Percentiles rank a stretch among this genome's conserved stretches.
phyloP scores from a whole-genome alignment of 2,329 filamentous ascomycete genomes.

The Dactylellina drechsleri region DNA sequence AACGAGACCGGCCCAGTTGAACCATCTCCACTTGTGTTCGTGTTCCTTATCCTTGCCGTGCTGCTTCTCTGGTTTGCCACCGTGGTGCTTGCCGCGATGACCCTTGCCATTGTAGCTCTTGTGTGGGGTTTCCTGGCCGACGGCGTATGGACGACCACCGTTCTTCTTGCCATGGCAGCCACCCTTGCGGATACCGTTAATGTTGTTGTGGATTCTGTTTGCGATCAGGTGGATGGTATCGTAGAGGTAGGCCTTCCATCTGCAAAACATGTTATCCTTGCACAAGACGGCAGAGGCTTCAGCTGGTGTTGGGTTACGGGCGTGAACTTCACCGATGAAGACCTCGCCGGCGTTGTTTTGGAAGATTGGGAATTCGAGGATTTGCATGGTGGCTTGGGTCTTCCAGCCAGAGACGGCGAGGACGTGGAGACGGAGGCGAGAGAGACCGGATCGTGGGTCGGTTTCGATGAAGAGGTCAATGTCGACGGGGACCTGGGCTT shows the following conservation, averaged over 20 bases:
- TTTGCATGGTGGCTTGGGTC: conserved; percentile 48
- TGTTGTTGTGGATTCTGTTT: conserved; percentile 14
- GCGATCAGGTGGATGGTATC: conserved; percentile 36
- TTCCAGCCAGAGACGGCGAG: conserved; percentile 42
- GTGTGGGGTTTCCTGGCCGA: conserved; percentile 23
- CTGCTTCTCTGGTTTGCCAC: conserved; percentile 6
- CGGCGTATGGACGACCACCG: conserved; percentile 19
- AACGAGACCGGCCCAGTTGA: conserved; percentile 46
- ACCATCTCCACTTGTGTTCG: conserved; percentile 43
- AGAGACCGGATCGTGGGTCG: conserved; percentile 34
- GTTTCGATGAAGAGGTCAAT: conserved; percentile 54
- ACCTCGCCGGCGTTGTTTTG: conserved; percentile 44
- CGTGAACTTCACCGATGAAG: conserved; percentile 41
- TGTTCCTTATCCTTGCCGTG: conserved; percentile 12
- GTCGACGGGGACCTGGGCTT: conserved; percentile 39
- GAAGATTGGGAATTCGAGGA: conserved; percentile 52
- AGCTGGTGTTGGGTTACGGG: conserved; percentile 40
- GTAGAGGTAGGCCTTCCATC: conserved; percentile 53
- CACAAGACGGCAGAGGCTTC: conserved; percentile 45
- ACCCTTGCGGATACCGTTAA: conserved; percentile 32
- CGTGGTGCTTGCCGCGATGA: conserved; percentile 25
- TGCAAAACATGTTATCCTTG: conserved; percentile 46
- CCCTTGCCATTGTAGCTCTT: conserved; percentile 5
- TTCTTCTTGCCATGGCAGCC: conserved; percentile 36
- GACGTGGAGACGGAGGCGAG: conserved; percentile 52